Base-by-base conservation (phyloP, 1,284 basidiomycete genomes). In the Austroboletus olivaceoglutinosus region DNA sequence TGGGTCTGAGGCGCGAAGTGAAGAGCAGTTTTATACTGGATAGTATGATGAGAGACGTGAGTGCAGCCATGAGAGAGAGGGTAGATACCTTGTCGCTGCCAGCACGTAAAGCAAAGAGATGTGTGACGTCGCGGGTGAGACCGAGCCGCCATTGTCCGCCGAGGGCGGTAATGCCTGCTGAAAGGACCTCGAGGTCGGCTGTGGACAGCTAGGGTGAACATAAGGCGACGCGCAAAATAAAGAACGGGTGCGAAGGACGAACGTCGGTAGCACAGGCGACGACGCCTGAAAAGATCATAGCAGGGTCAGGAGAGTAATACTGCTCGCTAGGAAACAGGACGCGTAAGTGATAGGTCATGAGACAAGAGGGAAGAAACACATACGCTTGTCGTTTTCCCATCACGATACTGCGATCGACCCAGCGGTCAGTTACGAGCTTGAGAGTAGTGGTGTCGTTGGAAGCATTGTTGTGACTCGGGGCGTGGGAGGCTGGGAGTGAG, bases 111-210 rank as follows among this genome's bases (percentile, higher is more conserved):
- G 83, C 82, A 58, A 95, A 87, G 43, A 94, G 77, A 65, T 95
- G 92, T 2, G 92, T 94, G 34, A 93, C 86, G 56, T 95, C 92
- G 51, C 80, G 79, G 0, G 90, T 91, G 45, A 93, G 77, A 5
- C 82, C 83, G 1, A 74, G 72, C 15, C 87, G 78, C 81, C 83
- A 92, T 65, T 89, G 86, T 4, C 93, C 93, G 1, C 93, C 92
- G n/a, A 91, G 79, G 0, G 84, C 80, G 2, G 77, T 73, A 39
- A 94, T 83, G 1, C 83, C 86, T 0, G 83, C 85, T 1, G 79
- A 79, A 37, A 94, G 78, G 7, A 89, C 80, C 60, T 92, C 89
- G 36, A 80, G 70, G 66, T 93, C 91, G 7, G 80, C 63, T 2
- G 71, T 49, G 6, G 82, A 78, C 9, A 91, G 70, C 76, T 86